Percentiles rank a stretch among this genome's conserved stretches.
phyloP scores from a whole-genome alignment of 1,139 yeast genomes.

The Suhomyces anneliseae region DNA sequence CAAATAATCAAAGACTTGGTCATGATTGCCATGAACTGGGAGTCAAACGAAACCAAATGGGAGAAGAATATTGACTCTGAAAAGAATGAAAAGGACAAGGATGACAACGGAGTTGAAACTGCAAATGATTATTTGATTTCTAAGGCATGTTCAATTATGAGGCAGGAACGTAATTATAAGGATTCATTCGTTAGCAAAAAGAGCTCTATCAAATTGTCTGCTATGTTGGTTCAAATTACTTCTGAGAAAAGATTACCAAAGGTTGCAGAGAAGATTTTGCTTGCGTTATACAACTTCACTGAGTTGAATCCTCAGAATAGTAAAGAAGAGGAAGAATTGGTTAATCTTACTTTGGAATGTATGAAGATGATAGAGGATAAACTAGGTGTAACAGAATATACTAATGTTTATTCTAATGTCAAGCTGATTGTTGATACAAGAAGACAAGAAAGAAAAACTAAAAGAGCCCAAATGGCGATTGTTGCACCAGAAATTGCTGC shows the following conservation, averaged over 20 bases:
- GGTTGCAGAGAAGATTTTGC: slow-evolving; percentile 49
- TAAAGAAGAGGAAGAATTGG: slow-evolving; percentile 50
- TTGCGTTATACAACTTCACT: slow-evolving; percentile 60
- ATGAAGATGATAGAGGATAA: slow-evolving; percentile 65
- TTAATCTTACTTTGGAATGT: slow-evolving; percentile 65
- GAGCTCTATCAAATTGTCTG: slow-evolving; percentile 60
- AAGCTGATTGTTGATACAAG: slow-evolving; percentile 57
- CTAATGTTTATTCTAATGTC: slow-evolving; percentile 63
- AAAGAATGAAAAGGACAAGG: slow-evolving; percentile 18
- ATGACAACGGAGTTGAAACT: slow-evolving; percentile 23
- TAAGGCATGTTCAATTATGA: slow-evolving; percentile 60
- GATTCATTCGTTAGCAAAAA: slow-evolving; percentile 62
- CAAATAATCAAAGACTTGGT: slow-evolving; percentile 71
- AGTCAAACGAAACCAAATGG: slow-evolving; percentile 41
- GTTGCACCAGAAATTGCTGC: slow-evolving; percentile 82
- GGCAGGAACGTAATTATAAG: slow-evolving; percentile 56
- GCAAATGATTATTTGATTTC: slow-evolving; percentile 66
- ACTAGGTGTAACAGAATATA: slow-evolving; percentile 72
- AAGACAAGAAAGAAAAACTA: slow-evolving; percentile 74
- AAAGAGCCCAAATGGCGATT: slow-evolving; percentile 74
- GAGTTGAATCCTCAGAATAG: slow-evolving; percentile 43
- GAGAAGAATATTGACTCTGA: slow-evolving; percentile 15
- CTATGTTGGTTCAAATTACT: slow-evolving; percentile 53
- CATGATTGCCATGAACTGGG: slow-evolving; percentile 64
- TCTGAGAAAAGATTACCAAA: slow-evolving; percentile 35